Conservation (phyloP, 345 rosid genomes). For the Populus simonii region DNA sequence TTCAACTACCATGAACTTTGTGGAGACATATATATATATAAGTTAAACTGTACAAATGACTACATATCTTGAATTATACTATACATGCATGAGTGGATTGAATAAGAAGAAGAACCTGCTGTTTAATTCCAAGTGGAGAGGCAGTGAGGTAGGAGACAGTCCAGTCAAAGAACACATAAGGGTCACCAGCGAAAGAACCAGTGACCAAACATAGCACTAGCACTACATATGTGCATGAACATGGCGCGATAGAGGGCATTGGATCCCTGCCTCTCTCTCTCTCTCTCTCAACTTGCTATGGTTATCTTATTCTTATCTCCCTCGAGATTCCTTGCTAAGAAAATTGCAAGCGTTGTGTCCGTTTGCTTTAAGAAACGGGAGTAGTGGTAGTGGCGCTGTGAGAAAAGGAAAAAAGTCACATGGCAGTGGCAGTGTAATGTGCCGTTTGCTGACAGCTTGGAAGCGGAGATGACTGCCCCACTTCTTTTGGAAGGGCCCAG, state of each 20-base stretch:
- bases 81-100: neutral
- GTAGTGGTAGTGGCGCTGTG: neutral
- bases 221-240: slow-evolving; percentile 9
- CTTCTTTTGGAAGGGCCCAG: neutral
- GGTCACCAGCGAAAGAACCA: slow-evolving; percentile 52
- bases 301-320: slow-evolving; percentile 15
- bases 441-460: slow-evolving; percentile 4
- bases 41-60: too few relatives aligned
- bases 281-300: neutral
- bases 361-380: neutral
- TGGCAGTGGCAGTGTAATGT: slow-evolving; percentile 12
- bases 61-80: neutral
- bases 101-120: slow-evolving; percentile 46
- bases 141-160: slow-evolving; percentile 69
- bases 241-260: slow-evolving; percentile 35
- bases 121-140: slow-evolving; percentile 69
- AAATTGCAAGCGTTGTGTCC: too few relatives aligned
- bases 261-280: slow-evolving; percentile 20
- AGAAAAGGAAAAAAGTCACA: slow-evolving; percentile 1
- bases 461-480: neutral
- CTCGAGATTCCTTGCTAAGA: too few relatives aligned
- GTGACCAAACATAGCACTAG: slow-evolving; percentile 9
- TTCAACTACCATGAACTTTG: too few relatives aligned
- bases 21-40: too few relatives aligned
- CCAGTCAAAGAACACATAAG: slow-evolving; percentile 82